These are phyloP conservation scores for Porcisia deanei DNA, from an alignment of 208 protist genomes.

Conservation along the genomic window DNA sequence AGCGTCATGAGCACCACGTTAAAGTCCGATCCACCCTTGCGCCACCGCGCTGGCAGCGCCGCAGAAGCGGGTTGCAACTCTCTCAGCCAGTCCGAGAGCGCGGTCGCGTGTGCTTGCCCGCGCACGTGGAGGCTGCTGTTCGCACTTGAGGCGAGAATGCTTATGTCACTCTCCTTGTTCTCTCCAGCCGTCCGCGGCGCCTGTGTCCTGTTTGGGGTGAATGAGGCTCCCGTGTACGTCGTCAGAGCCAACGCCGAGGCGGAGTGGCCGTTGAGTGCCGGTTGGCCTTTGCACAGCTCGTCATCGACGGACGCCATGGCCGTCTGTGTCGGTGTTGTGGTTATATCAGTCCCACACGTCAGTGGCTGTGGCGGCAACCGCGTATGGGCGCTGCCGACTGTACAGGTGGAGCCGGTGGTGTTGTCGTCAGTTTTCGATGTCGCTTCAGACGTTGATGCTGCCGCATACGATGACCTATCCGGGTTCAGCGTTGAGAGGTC, in stretches of 20 bases:
- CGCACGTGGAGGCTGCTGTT: slow-evolving; percentile 29
- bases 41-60: slow-evolving; percentile 50
- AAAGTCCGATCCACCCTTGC: slow-evolving; percentile 61
- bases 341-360: not conserved
- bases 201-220: not conserved
- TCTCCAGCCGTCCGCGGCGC: not conserved
- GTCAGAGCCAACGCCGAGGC: not conserved
- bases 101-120: not conserved
- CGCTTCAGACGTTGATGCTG: not conserved
- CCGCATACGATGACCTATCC: not conserved
- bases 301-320: not conserved
- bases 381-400: not conserved
- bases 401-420: not conserved
- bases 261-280: too few species aligned
- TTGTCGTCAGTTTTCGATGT: not conserved
- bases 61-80: slow-evolving; percentile 50
- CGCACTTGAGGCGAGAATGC: slow-evolving; percentile 21
- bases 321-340: not conserved
- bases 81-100: slow-evolving; percentile 21
- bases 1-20: slow-evolving; percentile 65
- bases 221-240: not conserved
- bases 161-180: slow-evolving; percentile 28
- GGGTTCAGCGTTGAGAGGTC: not conserved
- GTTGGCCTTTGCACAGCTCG: not conserved
- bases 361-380: not conserved